Evolutionary conservation across 257 asterid genomes (phyloP).

Genomic region (Scutellaria minor): DNA sequence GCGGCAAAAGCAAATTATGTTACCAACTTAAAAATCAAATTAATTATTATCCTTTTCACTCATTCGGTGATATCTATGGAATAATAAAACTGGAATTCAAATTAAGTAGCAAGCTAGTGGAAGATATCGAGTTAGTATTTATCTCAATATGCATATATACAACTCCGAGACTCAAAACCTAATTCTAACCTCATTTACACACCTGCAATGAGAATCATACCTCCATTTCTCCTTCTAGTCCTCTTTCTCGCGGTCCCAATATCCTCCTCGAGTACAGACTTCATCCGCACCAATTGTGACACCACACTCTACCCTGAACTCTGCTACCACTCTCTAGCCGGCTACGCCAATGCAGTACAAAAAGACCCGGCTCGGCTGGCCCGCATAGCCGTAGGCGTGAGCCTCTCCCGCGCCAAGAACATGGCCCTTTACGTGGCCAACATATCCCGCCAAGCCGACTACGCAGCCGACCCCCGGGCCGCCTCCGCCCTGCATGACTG

Average conservation of each 20-base stretch:
- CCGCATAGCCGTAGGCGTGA: constrained; percentile 60
- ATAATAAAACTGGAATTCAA: too few relatives aligned
- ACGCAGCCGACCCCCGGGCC: constrained; percentile 56
- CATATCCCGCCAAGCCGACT: constrained; percentile 56
- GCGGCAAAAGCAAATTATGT: constrained; percentile 16
- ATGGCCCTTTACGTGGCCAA: constrained; percentile 51
- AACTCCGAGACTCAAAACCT: too few relatives aligned
- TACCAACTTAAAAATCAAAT: not conserved
- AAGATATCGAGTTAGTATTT: too few relatives aligned
- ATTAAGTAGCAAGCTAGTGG: too few relatives aligned
- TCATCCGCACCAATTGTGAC: constrained; percentile 64
- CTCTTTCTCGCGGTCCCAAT: constrained; percentile 28
- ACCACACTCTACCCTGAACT: constrained; percentile 62
- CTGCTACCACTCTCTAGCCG: constrained; percentile 63
- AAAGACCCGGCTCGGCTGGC: constrained; percentile 64
- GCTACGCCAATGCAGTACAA: constrained; percentile 54
- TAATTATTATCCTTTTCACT: not conserved
- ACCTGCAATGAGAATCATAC: constrained; percentile 11
- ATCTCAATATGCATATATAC: too few relatives aligned
- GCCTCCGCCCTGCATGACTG: constrained; percentile 81
- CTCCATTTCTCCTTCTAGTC: constrained; percentile 17
- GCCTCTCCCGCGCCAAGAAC: constrained; percentile 51
- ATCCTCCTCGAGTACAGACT: constrained; percentile 30
- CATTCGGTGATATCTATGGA: not conserved
- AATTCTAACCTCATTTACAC: too few relatives aligned